A percentile compares a stretch with the other conserved stretches of the same genome.
phyloP scores from a whole-genome alignment of 148 eudicot genomes.

The Talinum fruticosum region DNA sequence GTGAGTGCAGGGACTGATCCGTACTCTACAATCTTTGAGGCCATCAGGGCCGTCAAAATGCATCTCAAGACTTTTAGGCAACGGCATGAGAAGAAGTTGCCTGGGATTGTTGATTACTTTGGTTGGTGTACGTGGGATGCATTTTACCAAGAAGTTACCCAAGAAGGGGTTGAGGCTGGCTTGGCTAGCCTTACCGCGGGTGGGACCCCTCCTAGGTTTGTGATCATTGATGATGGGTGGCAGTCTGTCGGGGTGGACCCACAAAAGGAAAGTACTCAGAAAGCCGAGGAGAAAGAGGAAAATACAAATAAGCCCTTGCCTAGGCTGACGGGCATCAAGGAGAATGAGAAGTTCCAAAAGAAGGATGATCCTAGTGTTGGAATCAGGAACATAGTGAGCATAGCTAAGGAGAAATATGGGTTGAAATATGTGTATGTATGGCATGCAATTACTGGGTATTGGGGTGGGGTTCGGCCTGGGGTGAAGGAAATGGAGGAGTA shows the following conservation, averaged over 20 bases:
- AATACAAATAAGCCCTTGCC: slow-evolving; percentile 26
- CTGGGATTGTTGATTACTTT: slow-evolving; percentile 66
- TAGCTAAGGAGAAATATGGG: slow-evolving; percentile 63
- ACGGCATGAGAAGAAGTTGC: slow-evolving; percentile 63
- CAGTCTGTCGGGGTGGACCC: slow-evolving; percentile 53
- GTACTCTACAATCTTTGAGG: slow-evolving; percentile 47
- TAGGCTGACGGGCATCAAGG: slow-evolving; percentile 68
- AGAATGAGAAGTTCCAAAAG: slow-evolving; percentile 59
- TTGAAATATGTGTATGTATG: slow-evolving; percentile 78
- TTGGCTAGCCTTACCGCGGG: slow-evolving; percentile 53
- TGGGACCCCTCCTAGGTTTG: slow-evolving; percentile 70
- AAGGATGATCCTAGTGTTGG: slow-evolving; percentile 58
- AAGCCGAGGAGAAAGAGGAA: slow-evolving; percentile 4
- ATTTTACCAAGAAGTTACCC: slow-evolving; percentile 79
- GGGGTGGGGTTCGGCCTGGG: slow-evolving; percentile 89
- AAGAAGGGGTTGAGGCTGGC: slow-evolving; percentile 82
- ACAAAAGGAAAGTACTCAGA: neutral
- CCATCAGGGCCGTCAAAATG: slow-evolving; percentile 51
- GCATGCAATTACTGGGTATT: slow-evolving; percentile 86
- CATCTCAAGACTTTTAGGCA: slow-evolving; percentile 71
- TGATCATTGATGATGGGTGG: slow-evolving; percentile 92
- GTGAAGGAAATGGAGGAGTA: slow-evolving; percentile 65
- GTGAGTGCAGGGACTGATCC: slow-evolving; percentile 64
- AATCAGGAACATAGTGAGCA: slow-evolving; percentile 50
- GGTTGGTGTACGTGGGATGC: slow-evolving; percentile 99